Evolutionary conservation across 2,329 filamentous ascomycete species (phyloP).

Genomic region (Pyrenophora teres): DNA sequence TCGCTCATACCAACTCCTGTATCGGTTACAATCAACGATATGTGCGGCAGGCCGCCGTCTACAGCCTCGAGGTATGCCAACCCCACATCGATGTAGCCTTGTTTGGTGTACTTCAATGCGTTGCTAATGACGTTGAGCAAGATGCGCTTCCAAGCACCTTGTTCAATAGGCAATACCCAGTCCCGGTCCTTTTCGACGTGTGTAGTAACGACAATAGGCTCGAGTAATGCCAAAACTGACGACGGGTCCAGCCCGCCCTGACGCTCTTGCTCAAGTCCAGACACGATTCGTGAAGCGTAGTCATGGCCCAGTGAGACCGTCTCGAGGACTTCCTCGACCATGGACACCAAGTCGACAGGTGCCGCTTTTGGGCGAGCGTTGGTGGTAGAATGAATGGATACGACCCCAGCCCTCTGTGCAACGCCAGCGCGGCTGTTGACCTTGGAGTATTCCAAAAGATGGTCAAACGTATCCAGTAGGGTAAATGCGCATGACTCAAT

Average conservation of each 20-base stretch:
- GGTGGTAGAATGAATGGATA: not conserved
- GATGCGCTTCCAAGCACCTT: slow-evolving; percentile 23
- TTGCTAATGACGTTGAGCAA: slow-evolving; percentile 32
- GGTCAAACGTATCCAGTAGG: slow-evolving; percentile 49
- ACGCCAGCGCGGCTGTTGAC: slow-evolving; percentile 16
- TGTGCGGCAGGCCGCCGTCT: slow-evolving; percentile 7
- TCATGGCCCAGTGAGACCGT: slow-evolving; percentile 11
- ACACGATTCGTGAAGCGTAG: slow-evolving; percentile 3
- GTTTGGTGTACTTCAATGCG: slow-evolving; percentile 27
- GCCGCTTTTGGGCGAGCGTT: not conserved
- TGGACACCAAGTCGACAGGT: slow-evolving; percentile 3
- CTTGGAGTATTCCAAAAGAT: slow-evolving; percentile 30
- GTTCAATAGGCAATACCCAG: slow-evolving; percentile 11
- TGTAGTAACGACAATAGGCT: slow-evolving; percentile 9
- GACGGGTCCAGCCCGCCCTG: not conserved
- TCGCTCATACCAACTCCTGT: slow-evolving; percentile 31
- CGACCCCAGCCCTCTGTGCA: too few relatives aligned
- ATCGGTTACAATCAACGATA: slow-evolving; percentile 39
- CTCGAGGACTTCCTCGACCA: slow-evolving; percentile 13
- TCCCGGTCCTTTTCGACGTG: slow-evolving; percentile 4
- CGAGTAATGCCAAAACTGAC: not conserved
- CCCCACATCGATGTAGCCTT: slow-evolving; percentile 20
- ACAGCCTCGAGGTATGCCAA: slow-evolving; percentile 7
- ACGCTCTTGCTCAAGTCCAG: slow-evolving; percentile 3
- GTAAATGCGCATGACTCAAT: slow-evolving; percentile 56